Conservation (phyloP, 1,284 basidiomycete genomes). For the Cryptococcus sp. region DNA sequence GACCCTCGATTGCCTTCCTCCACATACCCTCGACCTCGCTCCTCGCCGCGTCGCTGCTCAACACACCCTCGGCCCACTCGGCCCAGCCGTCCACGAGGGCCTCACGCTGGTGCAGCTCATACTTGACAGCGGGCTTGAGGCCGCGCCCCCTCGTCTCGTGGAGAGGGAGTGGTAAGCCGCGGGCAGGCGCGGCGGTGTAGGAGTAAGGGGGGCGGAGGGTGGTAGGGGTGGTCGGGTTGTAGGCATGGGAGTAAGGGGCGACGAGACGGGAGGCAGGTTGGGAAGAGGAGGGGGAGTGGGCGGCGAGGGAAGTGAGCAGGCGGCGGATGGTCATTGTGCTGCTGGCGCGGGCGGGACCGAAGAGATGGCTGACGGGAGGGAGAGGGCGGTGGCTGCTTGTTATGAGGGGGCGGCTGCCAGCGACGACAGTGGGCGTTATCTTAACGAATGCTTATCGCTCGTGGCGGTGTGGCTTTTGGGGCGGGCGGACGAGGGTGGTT, state of each 20-base stretch:
- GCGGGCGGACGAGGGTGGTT: background rate
- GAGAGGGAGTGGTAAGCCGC: background rate
- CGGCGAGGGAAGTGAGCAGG: constrained; percentile 22
- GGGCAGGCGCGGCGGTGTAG: constrained; percentile 3
- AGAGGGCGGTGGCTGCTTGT: background rate
- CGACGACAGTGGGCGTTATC: background rate
- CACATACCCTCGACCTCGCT: constrained; percentile 9
- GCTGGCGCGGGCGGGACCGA: background rate
- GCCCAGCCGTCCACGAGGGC: constrained; percentile 4
- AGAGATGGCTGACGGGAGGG: background rate
- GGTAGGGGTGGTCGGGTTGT: constrained; percentile 6
- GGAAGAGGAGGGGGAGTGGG: constrained; percentile 6
- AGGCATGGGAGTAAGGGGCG: constrained; percentile 23
- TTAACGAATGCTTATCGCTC: background rate
- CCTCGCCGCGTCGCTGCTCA: constrained; percentile 15
- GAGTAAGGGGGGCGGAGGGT: constrained; percentile 26
- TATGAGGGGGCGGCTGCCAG: background rate
- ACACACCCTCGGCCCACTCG: constrained; percentile 15
- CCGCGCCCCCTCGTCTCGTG: background rate
- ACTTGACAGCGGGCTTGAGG: constrained; percentile 8
- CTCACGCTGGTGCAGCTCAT: background rate
- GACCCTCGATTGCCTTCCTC: constrained; percentile 9
- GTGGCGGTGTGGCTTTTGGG: background rate
- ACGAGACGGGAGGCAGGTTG: constrained; percentile 13
- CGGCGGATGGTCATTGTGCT: constrained; percentile 15